Conservation (phyloP, 306 rosid species). For the Fragaria iinumae region DNA sequence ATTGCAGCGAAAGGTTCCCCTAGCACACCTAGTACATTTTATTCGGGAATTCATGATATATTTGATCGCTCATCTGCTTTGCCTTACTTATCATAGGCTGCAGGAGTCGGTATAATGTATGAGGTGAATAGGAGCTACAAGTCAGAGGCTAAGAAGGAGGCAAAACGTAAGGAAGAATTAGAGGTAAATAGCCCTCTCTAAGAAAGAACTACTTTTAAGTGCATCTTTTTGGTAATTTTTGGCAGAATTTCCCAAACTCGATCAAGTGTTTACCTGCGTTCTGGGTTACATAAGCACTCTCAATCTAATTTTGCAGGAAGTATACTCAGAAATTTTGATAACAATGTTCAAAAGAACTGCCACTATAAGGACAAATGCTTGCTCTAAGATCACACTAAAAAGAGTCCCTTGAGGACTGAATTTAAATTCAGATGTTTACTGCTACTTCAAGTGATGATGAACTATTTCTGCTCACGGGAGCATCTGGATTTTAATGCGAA, state of each 20-base stretch:
- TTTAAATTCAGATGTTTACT: not conserved
- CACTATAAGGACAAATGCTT: no score
- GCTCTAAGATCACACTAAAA: no score
- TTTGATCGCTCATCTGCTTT: not conserved
- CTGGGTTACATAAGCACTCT: not conserved
- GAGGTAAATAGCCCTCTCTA: not conserved
- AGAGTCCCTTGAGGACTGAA: not conserved
- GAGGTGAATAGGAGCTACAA: slow-evolving; percentile 14
- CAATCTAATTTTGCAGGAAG: not conserved
- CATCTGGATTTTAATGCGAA: not conserved
- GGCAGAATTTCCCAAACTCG: not conserved
- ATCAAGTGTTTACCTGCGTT: not conserved
- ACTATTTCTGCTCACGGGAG: not conserved
- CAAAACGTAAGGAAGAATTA: slow-evolving; percentile 7
- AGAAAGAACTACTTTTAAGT: not conserved
- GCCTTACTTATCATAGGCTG: slow-evolving; percentile 9
- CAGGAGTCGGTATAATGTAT: slow-evolving; percentile 8
- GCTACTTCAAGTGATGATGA: not conserved
- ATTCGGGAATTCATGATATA: not conserved
- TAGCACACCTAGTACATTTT: not conserved
- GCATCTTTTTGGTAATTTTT: not conserved
- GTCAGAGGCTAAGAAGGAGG: slow-evolving; percentile 20
- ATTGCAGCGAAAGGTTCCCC: not conserved
- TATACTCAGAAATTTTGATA: not conserved
- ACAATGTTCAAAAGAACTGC: not conserved